Base-by-base conservation (phyloP, 169 alveolate genomes). In the Theileria orientalis region DNA sequence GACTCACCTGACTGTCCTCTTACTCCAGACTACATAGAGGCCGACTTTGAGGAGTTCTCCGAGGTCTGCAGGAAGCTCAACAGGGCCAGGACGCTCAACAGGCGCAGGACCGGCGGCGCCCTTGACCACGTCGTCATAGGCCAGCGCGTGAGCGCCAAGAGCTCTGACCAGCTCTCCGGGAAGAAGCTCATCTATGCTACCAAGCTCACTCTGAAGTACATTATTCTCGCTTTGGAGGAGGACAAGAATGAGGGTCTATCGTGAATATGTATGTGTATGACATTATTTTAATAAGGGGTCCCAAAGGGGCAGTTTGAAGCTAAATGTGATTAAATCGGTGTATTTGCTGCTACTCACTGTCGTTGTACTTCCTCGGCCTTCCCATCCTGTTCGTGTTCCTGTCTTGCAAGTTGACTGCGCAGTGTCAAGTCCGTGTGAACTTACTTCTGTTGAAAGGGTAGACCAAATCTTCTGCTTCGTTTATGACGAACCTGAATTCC, bases 361-460 rank as follows among this genome's bases (percentile, higher is more conserved):
- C 44, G 68, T 66, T 72, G 69, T 88, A 88, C 61, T 88, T 88
- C 70, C 93, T 60, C n/a, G 77, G 51, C 37, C 93, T 75, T 14
- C 93, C 93, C 93, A 88, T 88, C 75, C 76, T 82, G 69, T 88
- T 88, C 32, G 78, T 49, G 56, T 63, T 19, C 27, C 46, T 62
- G 60, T 83, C 83, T 74, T 88, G 93, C 33, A 74, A 62, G 79
- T 88, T 88, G 41, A 88, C 89, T 82, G 74, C 8, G 67, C 11
- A 51, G 0, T 29, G 0, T 37, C 25, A 1, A 52, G 32, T 13
- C 47, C 9, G 11, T 7, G 7, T n/a, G 1, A 40, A 19, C 66
- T 13, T 40, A 82, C 89, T 70, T 80, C 93, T 83, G 60, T 88
- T 88, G 71, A 82, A 87, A 16, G 93, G 93, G 77, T 88, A 88